These are phyloP conservation scores for Podospora fimiseda DNA, from an alignment of 495 filamentous ascomycete species.

Conservation along the genomic window DNA sequence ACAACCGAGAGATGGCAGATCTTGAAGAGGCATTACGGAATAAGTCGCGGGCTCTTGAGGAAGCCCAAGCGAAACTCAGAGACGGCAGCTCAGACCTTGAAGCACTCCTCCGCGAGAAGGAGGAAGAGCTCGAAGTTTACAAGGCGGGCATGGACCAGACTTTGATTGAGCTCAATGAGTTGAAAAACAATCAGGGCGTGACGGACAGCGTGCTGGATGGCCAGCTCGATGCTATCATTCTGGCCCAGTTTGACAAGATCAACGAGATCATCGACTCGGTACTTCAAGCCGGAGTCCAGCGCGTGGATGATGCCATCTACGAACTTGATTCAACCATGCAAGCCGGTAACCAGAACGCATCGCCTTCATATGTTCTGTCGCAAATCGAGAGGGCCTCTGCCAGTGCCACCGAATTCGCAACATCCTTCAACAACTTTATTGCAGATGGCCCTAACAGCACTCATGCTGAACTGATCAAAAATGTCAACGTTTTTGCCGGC, in stretches of 20 bases:
- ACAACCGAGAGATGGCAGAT: slow-evolving; percentile 95
- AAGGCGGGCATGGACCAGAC: slow-evolving; percentile 97
- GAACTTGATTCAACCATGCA: slow-evolving; percentile 97
- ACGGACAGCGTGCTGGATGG: slow-evolving; percentile 79
- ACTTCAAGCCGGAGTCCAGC: slow-evolving; percentile 83
- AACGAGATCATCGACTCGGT: slow-evolving; percentile 98
- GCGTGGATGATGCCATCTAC: slow-evolving; percentile 94
- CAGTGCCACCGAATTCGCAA: slow-evolving; percentile 92
- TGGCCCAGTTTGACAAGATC: slow-evolving; percentile 82
- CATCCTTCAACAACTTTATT: slow-evolving; percentile 95
- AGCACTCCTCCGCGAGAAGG: slow-evolving; percentile 76
- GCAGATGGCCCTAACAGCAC: slow-evolving; percentile 92
- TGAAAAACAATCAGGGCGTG: slow-evolving; percentile 61
- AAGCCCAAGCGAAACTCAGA: slow-evolving; percentile 63
- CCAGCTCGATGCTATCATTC: slow-evolving; percentile 81
- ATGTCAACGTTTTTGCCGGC: slow-evolving; percentile 79
- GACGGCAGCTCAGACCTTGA: slow-evolving; percentile 84
- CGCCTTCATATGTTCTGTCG: slow-evolving; percentile 89
- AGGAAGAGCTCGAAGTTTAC: slow-evolving; percentile 94
- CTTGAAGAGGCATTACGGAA: slow-evolving; percentile 86
- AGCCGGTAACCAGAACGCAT: slow-evolving; percentile 96
- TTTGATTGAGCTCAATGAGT: slow-evolving; percentile 80
- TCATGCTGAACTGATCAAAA: slow-evolving; percentile 87
- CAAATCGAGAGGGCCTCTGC: slow-evolving; percentile 96
- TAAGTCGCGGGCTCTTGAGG: slow-evolving; percentile 85